Evolutionary conservation across 2,329 filamentous ascomycete species (phyloP).

Genomic region (Beauveria brongniartii): DNA sequence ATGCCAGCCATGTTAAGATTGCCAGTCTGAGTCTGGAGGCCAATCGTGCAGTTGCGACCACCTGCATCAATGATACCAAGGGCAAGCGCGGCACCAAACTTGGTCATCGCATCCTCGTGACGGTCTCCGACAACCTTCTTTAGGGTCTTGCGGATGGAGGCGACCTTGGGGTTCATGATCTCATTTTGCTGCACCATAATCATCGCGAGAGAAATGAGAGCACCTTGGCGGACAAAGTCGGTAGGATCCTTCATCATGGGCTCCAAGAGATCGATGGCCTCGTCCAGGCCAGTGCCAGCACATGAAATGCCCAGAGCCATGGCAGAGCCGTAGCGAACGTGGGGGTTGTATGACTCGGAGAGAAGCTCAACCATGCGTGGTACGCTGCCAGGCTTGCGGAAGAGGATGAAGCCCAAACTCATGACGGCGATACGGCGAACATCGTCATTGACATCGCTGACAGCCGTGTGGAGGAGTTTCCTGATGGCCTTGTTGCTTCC

Average conservation of each 20-base stretch:
- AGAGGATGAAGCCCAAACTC: slow-evolving; percentile 96
- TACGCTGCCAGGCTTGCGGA: slow-evolving; percentile 94
- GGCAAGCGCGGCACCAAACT: slow-evolving; percentile 90
- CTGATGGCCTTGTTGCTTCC: slow-evolving; percentile 98
- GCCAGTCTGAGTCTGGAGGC: slow-evolving; percentile 92
- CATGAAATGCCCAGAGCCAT: slow-evolving; percentile 99
- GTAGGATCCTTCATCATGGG: slow-evolving; percentile 99
- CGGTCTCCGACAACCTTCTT: slow-evolving; percentile 91
- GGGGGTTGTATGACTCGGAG: slow-evolving; percentile 97
- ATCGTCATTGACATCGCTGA: slow-evolving; percentile 97
- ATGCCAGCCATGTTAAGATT: slow-evolving; percentile 99
- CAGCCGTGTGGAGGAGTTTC: slow-evolving; percentile 88
- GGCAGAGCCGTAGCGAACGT: slow-evolving; percentile 93
- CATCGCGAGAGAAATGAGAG: slow-evolving; percentile 90
- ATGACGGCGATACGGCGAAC: slow-evolving; percentile 94
- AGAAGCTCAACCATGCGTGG: slow-evolving; percentile 98
- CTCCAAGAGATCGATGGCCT: slow-evolving; percentile 92
- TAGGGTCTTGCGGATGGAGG: slow-evolving; percentile 81
- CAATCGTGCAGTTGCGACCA: slow-evolving; percentile 96
- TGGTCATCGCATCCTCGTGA: slow-evolving; percentile 98
- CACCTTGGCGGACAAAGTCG: slow-evolving; percentile 95
- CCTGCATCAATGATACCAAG: slow-evolving; percentile 97
- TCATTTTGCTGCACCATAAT: slow-evolving; percentile 99
- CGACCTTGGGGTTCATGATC: slow-evolving; percentile 95
- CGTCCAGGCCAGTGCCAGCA: slow-evolving; percentile 88